Evolutionary conservation across 2,329 filamentous ascomycete genomes (phyloP).

Genomic region (Colletotrichum abscissum): DNA sequence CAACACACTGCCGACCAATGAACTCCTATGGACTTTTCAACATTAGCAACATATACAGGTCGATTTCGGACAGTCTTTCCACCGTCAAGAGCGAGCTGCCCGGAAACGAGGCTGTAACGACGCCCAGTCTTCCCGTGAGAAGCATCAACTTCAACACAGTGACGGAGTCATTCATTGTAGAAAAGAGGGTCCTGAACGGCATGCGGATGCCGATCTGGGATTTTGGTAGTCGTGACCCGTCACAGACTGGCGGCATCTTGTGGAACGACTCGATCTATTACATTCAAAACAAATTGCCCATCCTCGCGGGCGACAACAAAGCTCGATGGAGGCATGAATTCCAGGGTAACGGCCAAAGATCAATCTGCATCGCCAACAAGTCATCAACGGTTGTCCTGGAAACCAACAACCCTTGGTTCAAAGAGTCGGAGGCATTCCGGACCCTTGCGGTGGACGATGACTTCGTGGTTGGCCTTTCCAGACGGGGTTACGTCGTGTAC

Average conservation of each 20-base stretch:
- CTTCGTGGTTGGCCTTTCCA: background rate
- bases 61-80: too few relatives aligned
- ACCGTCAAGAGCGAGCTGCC: background rate
- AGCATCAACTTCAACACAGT: slow-evolving; percentile 11
- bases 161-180: slow-evolving; percentile 5
- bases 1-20: background rate
- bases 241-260: background rate
- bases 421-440: background rate
- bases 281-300: slow-evolving; percentile 37
- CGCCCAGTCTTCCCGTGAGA: background rate
- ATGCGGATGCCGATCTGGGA: background rate
- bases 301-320: slow-evolving; percentile 32
- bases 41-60: background rate
- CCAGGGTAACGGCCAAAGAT: background rate
- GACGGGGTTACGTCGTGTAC: background rate
- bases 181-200: background rate
- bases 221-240: accelerated
- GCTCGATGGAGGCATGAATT: background rate
- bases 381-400: background rate
- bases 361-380: background rate
- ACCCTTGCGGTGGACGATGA: slow-evolving; percentile 13
- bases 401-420: background rate
- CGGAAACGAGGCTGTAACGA: background rate
- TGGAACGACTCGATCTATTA: slow-evolving; percentile 44
- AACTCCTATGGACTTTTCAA: slow-evolving; percentile 10